Conservation (phyloP, 1,284 basidiomycete species). For the Malassezia psittaci region DNA sequence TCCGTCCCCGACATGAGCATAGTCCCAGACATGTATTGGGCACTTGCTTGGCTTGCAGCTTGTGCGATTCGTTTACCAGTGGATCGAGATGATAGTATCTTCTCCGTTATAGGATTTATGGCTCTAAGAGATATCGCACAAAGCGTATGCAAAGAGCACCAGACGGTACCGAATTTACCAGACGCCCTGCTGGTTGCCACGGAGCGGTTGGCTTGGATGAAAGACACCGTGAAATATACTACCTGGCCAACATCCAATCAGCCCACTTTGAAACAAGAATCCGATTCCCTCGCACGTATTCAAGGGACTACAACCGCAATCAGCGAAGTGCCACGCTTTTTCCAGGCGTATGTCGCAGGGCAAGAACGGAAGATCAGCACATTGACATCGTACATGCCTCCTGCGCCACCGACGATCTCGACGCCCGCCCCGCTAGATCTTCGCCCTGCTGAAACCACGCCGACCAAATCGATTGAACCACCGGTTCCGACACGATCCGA, state of each 20-base stretch:
- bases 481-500: slow-evolving; percentile 20
- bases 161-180: neutral
- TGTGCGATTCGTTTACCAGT: slow-evolving; percentile 7
- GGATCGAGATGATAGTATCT: slow-evolving; percentile 18
- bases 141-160: neutral
- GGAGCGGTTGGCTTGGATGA: slow-evolving; percentile 9
- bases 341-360: neutral
- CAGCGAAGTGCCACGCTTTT: neutral
- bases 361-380: neutral
- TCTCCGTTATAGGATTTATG: slow-evolving; percentile 37
- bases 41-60: slow-evolving; percentile 35
- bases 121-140: slow-evolving; percentile 25
- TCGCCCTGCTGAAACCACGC: neutral
- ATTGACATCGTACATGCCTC: neutral
- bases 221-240: neutral
- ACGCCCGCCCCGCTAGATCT: neutral
- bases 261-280: neutral
- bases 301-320: neutral
- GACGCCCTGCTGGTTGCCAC: neutral
- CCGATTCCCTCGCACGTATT: neutral
- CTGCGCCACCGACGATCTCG: neutral
- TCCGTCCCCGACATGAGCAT: too few relatives aligned
- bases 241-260: neutral
- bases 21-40: slow-evolving; percentile 38
- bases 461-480: slow-evolving; percentile 21